These are phyloP conservation scores for Penicillium argentinense DNA, from an alignment of 495 filamentous ascomycete genomes.

Conservation along the genomic window DNA sequence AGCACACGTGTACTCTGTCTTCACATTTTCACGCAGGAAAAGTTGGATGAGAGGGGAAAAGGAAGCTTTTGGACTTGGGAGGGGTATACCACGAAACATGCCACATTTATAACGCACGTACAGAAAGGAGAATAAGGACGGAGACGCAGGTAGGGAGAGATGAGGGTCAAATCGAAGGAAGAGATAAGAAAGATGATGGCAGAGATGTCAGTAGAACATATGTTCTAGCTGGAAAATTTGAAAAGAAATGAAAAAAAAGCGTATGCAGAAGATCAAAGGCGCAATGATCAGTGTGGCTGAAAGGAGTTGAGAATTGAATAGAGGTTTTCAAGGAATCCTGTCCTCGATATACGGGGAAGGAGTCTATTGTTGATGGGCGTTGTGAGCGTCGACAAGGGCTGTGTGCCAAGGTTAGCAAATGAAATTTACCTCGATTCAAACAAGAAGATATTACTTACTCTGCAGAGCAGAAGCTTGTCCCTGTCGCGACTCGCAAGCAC, in stretches of 20 bases:
- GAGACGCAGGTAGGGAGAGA: constrained; percentile 7
- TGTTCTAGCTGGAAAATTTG: constrained; percentile 3
- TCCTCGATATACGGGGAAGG: constrained; percentile 1
- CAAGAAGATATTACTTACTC: constrained; percentile 50
- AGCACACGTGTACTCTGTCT: constrained; percentile 5
- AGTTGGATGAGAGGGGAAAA: constrained; percentile 11
- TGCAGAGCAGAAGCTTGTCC: constrained; percentile 68
- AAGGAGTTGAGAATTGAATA: constrained; percentile 1
- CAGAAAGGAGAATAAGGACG: constrained; percentile 4
- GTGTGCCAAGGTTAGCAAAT: constrained; percentile 1
- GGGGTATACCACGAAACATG: constrained; percentile 34
- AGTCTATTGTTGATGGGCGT: constrained; percentile 22
- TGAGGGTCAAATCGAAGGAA: constrained; percentile 1
- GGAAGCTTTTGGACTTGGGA: constrained; percentile 25
- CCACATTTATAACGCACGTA: constrained; percentile 29
- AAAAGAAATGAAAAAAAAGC: constrained; percentile 4
- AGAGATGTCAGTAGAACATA: constrained; percentile 5
- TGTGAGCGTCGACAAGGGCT: constrained; percentile 33
- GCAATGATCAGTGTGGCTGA: constrained; percentile 1
- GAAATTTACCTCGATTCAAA: neutral
- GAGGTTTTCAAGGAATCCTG: constrained; percentile 10
- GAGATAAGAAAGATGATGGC: constrained; percentile 9
- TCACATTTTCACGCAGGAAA: constrained; percentile 19
- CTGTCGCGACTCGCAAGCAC: constrained; percentile 76
- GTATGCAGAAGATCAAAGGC: neutral